A percentile compares a stretch with the other conserved stretches of the same genome.
Evolutionary conservation across 805 yeast species (phyloP).

Genomic region (Ascoidea tarda): DNA sequence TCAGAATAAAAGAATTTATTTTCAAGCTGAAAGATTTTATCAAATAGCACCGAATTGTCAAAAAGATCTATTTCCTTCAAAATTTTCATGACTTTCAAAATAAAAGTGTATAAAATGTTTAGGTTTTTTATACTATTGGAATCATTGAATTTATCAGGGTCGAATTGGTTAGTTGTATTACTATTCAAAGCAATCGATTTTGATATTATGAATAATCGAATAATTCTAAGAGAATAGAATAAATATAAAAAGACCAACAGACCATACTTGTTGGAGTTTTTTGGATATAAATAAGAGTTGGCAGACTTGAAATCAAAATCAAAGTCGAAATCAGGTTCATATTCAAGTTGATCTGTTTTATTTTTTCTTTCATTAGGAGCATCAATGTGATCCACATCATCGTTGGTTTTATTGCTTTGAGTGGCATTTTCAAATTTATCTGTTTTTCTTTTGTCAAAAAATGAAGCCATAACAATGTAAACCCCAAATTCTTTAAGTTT

Average conservation of each 20-base stretch:
- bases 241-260: neutral
- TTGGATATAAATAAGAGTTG: too few species aligned
- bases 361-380: neutral
- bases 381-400: neutral
- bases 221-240: neutral
- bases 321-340: too few species aligned
- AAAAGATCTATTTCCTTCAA: neutral
- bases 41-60: neutral
- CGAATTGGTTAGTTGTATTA: neutral
- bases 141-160: neutral
- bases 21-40: neutral
- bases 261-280: neutral
- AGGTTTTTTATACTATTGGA: too few species aligned
- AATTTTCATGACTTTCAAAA: too few species aligned
- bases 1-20: neutral
- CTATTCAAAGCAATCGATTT: neutral
- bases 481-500: neutral
- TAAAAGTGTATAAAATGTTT: neutral
- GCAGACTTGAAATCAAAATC: neutral
- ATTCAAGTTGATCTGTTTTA: too few species aligned
- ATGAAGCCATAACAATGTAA: neutral
- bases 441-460: neutral
- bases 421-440: neutral
- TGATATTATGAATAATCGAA: neutral
- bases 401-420: neutral